Evolutionary conservation across 176 grass and related monocot genomes (phyloP).

Genomic region (Oryza punctata): DNA sequence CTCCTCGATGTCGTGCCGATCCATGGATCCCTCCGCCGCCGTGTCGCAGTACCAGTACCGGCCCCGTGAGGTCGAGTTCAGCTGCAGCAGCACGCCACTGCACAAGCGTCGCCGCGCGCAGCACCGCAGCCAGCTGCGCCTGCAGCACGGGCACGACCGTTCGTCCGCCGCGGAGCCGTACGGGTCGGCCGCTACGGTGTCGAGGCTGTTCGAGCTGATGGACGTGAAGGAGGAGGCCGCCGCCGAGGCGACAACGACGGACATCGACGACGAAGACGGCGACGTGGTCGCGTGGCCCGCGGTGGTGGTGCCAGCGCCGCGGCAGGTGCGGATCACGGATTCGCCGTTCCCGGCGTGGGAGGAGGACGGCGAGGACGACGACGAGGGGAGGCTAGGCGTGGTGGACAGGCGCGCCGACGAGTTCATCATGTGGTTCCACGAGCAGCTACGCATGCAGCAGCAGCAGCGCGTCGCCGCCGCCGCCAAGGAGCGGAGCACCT

Average conservation of each 20-base stretch:
- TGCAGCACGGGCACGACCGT: neutral
- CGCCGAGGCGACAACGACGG: neutral
- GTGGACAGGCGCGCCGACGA: slow-evolving; percentile 83
- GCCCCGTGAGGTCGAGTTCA: slow-evolving; percentile 82
- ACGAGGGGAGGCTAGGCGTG: slow-evolving; percentile 11
- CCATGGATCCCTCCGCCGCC: slow-evolving; percentile 59
- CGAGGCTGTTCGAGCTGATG: slow-evolving; percentile 59
- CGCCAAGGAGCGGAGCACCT: neutral
- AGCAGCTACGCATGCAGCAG: slow-evolving; percentile 70
- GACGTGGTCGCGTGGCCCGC: slow-evolving; percentile 20
- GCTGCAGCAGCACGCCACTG: slow-evolving; percentile 80
- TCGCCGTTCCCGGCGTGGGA: slow-evolving; percentile 54
- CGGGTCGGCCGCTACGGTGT: slow-evolving; percentile 32
- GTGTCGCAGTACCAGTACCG: slow-evolving; percentile 56
- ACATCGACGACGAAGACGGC: neutral
- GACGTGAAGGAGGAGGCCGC: slow-evolving; percentile 42
- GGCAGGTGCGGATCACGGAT: slow-evolving; percentile 63
- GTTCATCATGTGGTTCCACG: slow-evolving; percentile 84
- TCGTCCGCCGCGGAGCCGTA: neutral
- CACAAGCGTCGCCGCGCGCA: slow-evolving; percentile 26
- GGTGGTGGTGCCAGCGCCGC: neutral
- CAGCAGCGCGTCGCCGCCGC: slow-evolving; percentile 8
- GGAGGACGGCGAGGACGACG: slow-evolving; percentile 36
- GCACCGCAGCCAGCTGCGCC: slow-evolving; percentile 6
- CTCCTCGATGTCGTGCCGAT: slow-evolving; percentile 54